Evolutionary conservation across 2,329 filamentous ascomycete genomes (phyloP), one percentile per base, ranked within the genome.

Genomic region (Colletotrichum sansevieriae): DNA sequence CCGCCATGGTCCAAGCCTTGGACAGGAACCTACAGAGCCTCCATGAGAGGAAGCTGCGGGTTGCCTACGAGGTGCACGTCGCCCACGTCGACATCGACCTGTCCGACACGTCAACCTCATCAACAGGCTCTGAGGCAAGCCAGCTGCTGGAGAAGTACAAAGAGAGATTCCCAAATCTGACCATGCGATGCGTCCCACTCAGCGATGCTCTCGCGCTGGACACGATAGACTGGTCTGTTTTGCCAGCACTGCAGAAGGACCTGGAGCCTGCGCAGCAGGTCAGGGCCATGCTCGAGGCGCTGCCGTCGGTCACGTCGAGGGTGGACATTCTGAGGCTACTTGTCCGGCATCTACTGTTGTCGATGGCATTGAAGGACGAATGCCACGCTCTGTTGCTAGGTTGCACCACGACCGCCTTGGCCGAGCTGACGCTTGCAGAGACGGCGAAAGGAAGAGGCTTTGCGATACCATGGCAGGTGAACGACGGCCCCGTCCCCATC

Each of bases 391-490:
- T 98, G 47, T 80, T 98, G 1, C 91, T 96, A 79, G 95, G 93
- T 22, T 91, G 95, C 79, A 97, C 90, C 72, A 97, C 96, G 20
- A 98, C 94, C 5, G 88, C 90, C 15, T 88, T 99, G 35, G 95
- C 96, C 4, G 93, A 95, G 73, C 90, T 93, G 75, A 93, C 94
- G 0, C 87, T 99, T 13, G 86, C 93, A 7, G 93, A 96, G 80
- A 94, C 95, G 2, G 94, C 95, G 25, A 98, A 97, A 80, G 96
- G 96, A 1, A 88, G 95, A 56, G 96, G 95, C 1, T 94, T 91
- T 73, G 89, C 92, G 4, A 81, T 98, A 20, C 93, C 95, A 1
- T 95, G 91, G 90, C 88, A 92, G 73, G 88, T 95, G 15, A 89
- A 90, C 58, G 96, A 98, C 77, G 94, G 94, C 5, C 80, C 84